Base-by-base conservation (phyloP, 768 basidiomycete species). In the Suillus alpinus region DNA sequence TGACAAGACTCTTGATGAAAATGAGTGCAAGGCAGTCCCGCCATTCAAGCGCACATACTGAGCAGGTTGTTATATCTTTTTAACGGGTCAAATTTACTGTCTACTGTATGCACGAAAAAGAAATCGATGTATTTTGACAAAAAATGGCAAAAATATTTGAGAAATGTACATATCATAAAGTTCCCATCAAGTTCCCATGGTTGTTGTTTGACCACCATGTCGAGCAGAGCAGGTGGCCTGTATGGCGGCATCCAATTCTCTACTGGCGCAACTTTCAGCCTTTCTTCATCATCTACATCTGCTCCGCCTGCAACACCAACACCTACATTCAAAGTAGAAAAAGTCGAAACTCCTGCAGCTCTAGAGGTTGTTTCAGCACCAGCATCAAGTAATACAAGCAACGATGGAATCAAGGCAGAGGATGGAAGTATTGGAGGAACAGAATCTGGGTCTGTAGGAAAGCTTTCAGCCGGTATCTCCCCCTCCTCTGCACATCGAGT, bases 1-100 rank as follows among this genome's bases (percentile, higher is more conserved):
- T 69, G 80, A 76, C 66, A 84, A 76, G 53, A 98, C 97, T 47
- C 84, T 98, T 47, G 96, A 99, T 71, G 93, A 96, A 79, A 89
- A 86, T 69, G 96, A 98, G 80, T 96, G 95, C 89, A 96, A 95
- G 82, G 71, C 90, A 43, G 94, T 98, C 37, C 96, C 96, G 64
- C 96, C 96, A 14, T 97, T 97, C 87, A 96, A 96, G 84, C 92
- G 94, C 75, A 91, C 92, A 59, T 96, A 95, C 77, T 95, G 82
- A 56, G 37, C 10, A 6, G 51, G 10, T 55, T 39, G 36, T 55
- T 23, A 6, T 5, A 23, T 37, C 8, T 14, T 36, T 3, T 53
- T 14, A n/a, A 50, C 29, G 23, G 16, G 37, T 39, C 16, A 39
- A 53, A 55, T 26, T 37, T 37, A 8, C 34, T 5, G 51, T 52